Evolutionary conservation across 2,329 filamentous ascomycete genomes (phyloP), one percentile per base, ranked within the genome.

Genomic region (Knufia fluminis): DNA sequence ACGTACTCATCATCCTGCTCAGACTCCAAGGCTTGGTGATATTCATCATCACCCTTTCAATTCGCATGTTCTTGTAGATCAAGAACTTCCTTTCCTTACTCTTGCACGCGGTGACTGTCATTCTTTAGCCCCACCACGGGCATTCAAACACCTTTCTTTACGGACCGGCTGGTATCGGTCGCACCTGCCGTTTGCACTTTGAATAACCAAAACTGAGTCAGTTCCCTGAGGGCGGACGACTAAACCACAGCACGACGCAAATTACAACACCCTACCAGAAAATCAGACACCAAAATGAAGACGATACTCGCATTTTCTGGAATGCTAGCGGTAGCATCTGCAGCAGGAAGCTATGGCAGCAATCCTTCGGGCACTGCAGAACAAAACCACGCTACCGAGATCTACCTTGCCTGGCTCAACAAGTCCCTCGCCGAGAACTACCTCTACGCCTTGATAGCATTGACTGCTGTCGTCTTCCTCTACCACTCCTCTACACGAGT

Each of bases 401-500:
- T 23, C 7, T 52, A 54, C 38, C 54, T 56, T 35, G 63, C 63
- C 46, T 53, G 63, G 19, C 54, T 68, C 49, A 79, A 83, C 58
- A 67, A 76, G 56, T 68, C 74, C 38, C 71, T 86, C 35, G 74
- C 76, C 32, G 69, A 77, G 50, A 82, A 83, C 62, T 72, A 83
- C 38, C 70, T 83, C 55, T 69, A 81, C 56, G 72, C 83, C 23
- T 80, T 85, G 64, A 79, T 79, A 47, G 75, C 75, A 45, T 71
- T 89, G 46, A 76, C 83, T 10, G 74, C 66, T 31, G 73, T 75
- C 44, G 72, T 90, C 59, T 73, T 86, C 55, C 58, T 82, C 54
- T 91, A 86, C 78, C 80, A 83, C 53, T 65, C 82, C 54, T 67
- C 72, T 48, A 74, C 80, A 45, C 73, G 77, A 48, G 68, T 85